Evolutionary conservation across 306 rosid genomes (phyloP).

Genomic region (Citrullus mucosospermus): DNA sequence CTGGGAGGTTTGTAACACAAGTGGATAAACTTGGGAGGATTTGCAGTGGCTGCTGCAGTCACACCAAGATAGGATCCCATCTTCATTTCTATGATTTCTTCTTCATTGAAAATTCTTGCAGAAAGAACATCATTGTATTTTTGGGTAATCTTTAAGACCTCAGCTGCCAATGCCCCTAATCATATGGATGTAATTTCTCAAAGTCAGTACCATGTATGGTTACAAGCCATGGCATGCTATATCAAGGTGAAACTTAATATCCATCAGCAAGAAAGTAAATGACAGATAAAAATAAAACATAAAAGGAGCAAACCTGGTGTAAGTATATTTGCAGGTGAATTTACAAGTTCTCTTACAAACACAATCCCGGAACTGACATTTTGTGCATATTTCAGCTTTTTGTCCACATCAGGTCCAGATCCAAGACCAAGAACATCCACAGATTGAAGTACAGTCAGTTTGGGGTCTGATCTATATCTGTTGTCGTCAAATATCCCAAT

Average conservation of each 20-base stretch:
- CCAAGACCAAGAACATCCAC: constrained; percentile 85
- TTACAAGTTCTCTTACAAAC: constrained; percentile 79
- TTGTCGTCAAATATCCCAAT: constrained; percentile 72
- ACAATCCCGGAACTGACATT: constrained; percentile 65
- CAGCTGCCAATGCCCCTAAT: constrained; percentile 65
- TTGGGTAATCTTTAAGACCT: constrained; percentile 72
- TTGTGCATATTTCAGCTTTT: constrained; percentile 73
- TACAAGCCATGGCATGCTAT: not conserved
- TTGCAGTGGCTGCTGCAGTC: constrained; percentile 75
- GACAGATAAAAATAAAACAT: not conserved
- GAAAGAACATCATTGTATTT: constrained; percentile 61
- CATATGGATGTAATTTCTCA: constrained; percentile 14
- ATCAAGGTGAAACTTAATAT: not conserved
- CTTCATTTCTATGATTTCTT: constrained; percentile 70
- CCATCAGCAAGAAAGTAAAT: not conserved
- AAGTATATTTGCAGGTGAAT: constrained; percentile 94
- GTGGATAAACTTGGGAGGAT: constrained; percentile 90
- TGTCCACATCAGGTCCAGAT: constrained; percentile 34
- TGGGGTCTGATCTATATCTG: constrained; percentile 72
- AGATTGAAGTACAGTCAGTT: constrained; percentile 46
- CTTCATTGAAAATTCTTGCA: constrained; percentile 62
- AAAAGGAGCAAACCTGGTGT: constrained; percentile 57
- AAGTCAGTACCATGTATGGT: constrained; percentile 5
- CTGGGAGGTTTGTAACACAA: constrained; percentile 66
- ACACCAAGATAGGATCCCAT: constrained; percentile 97